phyloP scores from a whole-genome alignment of 176 grass and related monocot species.

The Triticum urartu region DNA sequence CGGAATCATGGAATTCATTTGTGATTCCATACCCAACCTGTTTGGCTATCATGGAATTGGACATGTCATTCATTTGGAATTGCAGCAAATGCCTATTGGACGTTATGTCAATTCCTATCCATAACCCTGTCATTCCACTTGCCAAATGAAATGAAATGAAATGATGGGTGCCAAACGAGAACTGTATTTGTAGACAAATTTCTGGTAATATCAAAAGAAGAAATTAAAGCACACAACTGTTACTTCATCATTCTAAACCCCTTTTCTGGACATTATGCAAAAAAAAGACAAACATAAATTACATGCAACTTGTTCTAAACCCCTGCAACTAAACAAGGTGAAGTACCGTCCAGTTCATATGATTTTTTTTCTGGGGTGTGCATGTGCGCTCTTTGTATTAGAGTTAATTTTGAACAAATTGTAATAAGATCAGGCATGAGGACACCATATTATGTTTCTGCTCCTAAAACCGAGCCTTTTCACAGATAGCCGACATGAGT shows the following conservation, averaged over 20 bases:
- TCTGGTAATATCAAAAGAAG: background rate
- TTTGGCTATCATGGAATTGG: no score
- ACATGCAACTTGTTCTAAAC: background rate
- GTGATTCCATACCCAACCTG: no score
- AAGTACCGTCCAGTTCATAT: background rate
- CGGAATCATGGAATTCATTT: no score
- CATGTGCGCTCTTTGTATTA: background rate
- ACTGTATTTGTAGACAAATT: background rate
- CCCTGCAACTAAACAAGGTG: background rate
- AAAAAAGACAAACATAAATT: background rate
- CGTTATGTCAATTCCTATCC: no score
- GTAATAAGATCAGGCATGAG: background rate
- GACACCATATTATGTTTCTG: background rate
- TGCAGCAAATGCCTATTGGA: no score
- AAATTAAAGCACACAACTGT: background rate
- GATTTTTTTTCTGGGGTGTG: background rate
- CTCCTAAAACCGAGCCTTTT: constrained; percentile 16
- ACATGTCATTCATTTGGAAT: no score
- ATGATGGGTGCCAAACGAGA: no score
- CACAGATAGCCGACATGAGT: constrained; percentile 72
- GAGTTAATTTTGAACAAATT: background rate
- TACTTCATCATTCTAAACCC: constrained; percentile 3
- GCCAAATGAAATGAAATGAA: no score
- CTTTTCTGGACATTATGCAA: constrained; percentile 4
- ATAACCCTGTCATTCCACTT: no score